Conservation (phyloP, 805 yeast genomes). For the Maudiozyma turicensis region DNA sequence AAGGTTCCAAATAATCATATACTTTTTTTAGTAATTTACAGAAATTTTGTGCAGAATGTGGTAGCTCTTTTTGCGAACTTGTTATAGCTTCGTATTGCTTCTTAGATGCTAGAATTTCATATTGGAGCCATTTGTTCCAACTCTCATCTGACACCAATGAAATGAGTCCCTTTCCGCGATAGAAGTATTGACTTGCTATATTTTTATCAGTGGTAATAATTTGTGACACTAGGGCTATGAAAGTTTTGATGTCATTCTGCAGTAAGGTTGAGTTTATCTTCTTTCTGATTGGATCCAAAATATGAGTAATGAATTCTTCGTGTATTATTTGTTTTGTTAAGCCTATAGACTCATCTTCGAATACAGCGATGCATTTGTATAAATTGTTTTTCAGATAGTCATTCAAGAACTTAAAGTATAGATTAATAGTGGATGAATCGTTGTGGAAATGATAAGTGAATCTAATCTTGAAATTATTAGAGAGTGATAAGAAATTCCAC, state of each 20-base stretch:
- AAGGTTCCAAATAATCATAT: conserved; percentile 30
- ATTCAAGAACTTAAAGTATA: conserved; percentile 42
- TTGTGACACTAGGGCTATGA: conserved; percentile 32
- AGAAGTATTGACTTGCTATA: conserved; percentile 32
- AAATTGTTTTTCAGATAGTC: conserved; percentile 36
- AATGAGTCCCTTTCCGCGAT: conserved; percentile 32
- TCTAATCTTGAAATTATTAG: conserved; percentile 38
- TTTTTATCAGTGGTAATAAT: conserved; percentile 32
- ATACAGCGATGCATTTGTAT: conserved; percentile 32
- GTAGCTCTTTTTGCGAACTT: conserved; percentile 13
- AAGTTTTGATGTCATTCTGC: conserved; percentile 32
- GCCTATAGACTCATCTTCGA: conserved; percentile 29
- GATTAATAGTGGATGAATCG: conserved; percentile 39
- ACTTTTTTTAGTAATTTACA: conserved; percentile 39
- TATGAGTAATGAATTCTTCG: conserved; percentile 32
- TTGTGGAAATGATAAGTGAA: conserved; percentile 47
- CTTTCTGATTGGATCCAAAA: conserved; percentile 35
- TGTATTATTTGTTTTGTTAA: conserved; percentile 26
- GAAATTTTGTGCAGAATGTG: conserved; percentile 29
- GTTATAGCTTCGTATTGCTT: conserved; percentile 38
- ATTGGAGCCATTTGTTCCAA: conserved; percentile 38
- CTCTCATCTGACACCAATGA: conserved; percentile 22
- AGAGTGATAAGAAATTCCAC: conserved; percentile 41
- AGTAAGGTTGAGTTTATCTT: conserved; percentile 31
- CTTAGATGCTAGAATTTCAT: conserved; percentile 38